A percentile compares a stretch with the other conserved stretches of the same genome.
Evolutionary conservation across 352 stramenopile genomes (phyloP).

Genomic region (Pythium guiyangense): DNA sequence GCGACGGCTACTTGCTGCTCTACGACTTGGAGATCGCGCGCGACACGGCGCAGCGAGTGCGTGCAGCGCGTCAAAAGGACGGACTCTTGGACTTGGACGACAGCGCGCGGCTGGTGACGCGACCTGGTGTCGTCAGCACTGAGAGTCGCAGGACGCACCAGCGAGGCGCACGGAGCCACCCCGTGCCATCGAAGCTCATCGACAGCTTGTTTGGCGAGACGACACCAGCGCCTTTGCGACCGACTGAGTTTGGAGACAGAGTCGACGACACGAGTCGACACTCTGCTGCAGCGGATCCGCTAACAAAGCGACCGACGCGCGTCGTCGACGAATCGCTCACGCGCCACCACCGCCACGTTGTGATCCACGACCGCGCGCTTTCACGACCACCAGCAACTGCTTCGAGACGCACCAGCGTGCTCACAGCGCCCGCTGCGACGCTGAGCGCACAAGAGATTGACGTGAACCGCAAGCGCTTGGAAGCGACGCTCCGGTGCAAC

Average conservation of each 20-base stretch:
- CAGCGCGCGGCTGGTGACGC: constrained; percentile 26
- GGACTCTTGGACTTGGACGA: constrained; percentile 41
- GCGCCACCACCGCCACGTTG: not conserved
- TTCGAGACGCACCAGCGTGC: not conserved
- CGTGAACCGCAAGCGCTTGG: constrained; percentile 59
- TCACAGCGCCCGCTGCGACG: constrained; percentile 1
- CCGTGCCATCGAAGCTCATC: constrained; percentile 66
- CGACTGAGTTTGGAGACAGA: not conserved
- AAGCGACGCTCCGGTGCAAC: constrained; percentile 60
- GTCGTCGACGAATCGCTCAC: not conserved
- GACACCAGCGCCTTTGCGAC: constrained; percentile 15
- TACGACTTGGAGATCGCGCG: constrained; percentile 79
- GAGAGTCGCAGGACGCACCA: not conserved
- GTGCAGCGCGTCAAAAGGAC: constrained; percentile 31
- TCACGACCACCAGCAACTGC: not conserved
- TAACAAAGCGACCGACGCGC: no score
- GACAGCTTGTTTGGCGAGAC: constrained; percentile 55
- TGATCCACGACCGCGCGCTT: not conserved
- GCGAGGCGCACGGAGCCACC: constrained; percentile 14
- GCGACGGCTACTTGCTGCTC: constrained; percentile 71
- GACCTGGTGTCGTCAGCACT: constrained; percentile 26
- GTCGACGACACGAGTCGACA: not conserved
- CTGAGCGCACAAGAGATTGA: constrained; percentile 31
- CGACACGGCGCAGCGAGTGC: constrained; percentile 42
- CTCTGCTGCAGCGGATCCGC: not conserved